phyloP scores from a whole-genome alignment of 345 rosid genomes.

The Tarenaya hassleriana region DNA sequence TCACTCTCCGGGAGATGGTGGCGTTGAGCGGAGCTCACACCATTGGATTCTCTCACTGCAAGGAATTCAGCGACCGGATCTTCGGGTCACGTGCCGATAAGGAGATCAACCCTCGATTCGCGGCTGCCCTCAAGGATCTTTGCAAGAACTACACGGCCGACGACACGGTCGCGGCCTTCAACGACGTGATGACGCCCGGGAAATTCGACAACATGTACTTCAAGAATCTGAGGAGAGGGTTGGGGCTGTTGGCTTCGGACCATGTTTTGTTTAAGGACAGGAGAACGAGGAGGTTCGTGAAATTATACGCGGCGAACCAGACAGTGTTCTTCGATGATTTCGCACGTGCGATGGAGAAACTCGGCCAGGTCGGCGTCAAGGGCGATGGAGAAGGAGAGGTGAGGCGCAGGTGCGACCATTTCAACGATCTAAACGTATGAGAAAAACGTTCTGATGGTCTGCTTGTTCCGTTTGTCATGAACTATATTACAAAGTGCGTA shows the following conservation, averaged over 20 bases:
- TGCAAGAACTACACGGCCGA: conserved; percentile 26
- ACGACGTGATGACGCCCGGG: conserved; percentile 45
- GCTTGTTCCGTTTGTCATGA: background rate
- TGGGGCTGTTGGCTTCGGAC: conserved; percentile 36
- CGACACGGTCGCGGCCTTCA: conserved; percentile 38
- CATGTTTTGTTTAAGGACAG: conserved; percentile 28
- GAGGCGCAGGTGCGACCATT: conserved; percentile 44
- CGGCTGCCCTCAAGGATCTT: conserved; percentile 26
- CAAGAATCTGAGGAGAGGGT: conserved; percentile 38
- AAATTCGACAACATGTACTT: conserved; percentile 49
- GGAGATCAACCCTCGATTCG: conserved; percentile 28
- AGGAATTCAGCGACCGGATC: conserved; percentile 32
- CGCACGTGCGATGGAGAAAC: conserved; percentile 43
- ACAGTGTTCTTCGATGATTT: conserved; percentile 38
- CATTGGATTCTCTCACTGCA: conserved; percentile 51
- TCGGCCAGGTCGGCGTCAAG: conserved; percentile 33
- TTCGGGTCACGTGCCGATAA: conserved; percentile 35
- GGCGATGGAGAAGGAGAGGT: conserved; percentile 40
- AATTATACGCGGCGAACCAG: conserved; percentile 34
- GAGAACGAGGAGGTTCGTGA: conserved; percentile 34
- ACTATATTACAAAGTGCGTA: background rate
- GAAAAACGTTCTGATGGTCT: background rate
- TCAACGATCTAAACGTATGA: conserved; percentile 25
- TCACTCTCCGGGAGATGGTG: conserved; percentile 37
- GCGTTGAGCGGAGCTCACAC: conserved; percentile 51